phyloP scores from a whole-genome alignment of 331 rosid genomes.

The Dryas integrifolia region DNA sequence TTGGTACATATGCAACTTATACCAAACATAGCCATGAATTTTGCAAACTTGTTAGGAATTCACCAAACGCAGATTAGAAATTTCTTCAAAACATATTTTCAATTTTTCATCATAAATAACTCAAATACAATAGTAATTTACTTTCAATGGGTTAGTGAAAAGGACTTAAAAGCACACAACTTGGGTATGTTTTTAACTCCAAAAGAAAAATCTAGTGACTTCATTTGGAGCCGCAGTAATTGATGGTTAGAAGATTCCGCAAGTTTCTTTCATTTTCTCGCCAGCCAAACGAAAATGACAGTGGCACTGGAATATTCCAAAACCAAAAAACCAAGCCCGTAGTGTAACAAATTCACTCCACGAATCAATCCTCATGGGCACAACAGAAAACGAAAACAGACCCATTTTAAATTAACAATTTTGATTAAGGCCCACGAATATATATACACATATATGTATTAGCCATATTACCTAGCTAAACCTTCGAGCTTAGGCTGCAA shows the following conservation, averaged over 20 bases:
- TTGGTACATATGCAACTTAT: neutral
- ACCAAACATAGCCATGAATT: neutral
- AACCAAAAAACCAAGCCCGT: constrained; percentile 3
- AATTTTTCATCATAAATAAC: neutral
- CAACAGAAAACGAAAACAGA: neutral
- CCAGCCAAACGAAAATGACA: constrained; percentile 53
- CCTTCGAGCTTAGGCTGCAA: constrained; percentile 85
- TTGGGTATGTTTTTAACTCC: neutral
- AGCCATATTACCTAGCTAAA: constrained; percentile 67
- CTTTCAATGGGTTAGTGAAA: neutral
- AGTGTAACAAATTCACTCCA: neutral
- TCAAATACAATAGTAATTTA: neutral
- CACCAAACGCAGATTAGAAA: neutral
- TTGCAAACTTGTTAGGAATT: neutral
- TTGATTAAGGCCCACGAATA: neutral
- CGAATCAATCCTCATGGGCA: neutral
- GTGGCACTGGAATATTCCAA: constrained; percentile 17
- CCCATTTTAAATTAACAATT: neutral
- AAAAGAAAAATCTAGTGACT: neutral
- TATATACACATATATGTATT: too few relatives aligned
- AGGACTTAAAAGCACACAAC: constrained; percentile 11
- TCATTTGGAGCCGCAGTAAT: neutral
- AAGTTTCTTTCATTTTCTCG: constrained; percentile 36
- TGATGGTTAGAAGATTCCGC: constrained; percentile 15
- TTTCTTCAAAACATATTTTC: neutral